Evolutionary conservation across 1,284 basidiomycete species (phyloP), one percentile per base, ranked within the genome.

Genomic region (Trichosporon asahii): DNA sequence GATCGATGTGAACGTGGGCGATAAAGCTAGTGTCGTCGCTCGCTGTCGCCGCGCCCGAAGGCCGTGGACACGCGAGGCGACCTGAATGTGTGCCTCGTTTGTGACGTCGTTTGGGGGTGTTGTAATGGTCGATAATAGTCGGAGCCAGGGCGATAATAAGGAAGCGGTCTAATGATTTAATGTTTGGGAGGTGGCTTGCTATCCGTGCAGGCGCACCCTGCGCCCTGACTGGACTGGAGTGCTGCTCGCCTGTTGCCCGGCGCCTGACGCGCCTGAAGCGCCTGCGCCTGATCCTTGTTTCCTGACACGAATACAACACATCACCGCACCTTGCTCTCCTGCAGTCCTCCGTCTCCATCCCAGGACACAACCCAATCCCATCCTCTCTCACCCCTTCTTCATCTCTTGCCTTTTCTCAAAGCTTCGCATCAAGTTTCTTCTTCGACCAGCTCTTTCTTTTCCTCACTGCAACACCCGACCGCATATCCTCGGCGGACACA

Each of bases 281-380:
- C 21, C 49, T 31, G 57, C 57, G 49, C 57, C 57, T 61, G 57
- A 33, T 31, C 18, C 57, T 61, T 61, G 57, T n/a, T 31, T 61
- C 57, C 57, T 61, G 57, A 61, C 57, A 61, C 57, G 57, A 61
- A 31, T 31, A 61, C 57, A 61, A 61, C 57, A 61, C 57, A 29
- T 61, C 57, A n/a, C 15, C 27, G 27, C 57, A 61, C 29, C n/a
- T 31, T 61, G 18, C 57, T 31, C 4, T 33, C 31, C 2, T 33
- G 31, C 31, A 33, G 31, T 33, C 31, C 31, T 33, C 57, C 15
- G 57, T 31, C 57, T 31, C 18, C 57, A 61, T 18, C 57, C 49
- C 49, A 53, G 49, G 49, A 53, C 49, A 8, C 25, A 60, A 27
- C 29, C 27, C 57, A n/a, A 29, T 61, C 57, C 29, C 57, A 31